phyloP scores from a whole-genome alignment of 495 filamentous ascomycete species.

The Mycothermus thermophilus region DNA sequence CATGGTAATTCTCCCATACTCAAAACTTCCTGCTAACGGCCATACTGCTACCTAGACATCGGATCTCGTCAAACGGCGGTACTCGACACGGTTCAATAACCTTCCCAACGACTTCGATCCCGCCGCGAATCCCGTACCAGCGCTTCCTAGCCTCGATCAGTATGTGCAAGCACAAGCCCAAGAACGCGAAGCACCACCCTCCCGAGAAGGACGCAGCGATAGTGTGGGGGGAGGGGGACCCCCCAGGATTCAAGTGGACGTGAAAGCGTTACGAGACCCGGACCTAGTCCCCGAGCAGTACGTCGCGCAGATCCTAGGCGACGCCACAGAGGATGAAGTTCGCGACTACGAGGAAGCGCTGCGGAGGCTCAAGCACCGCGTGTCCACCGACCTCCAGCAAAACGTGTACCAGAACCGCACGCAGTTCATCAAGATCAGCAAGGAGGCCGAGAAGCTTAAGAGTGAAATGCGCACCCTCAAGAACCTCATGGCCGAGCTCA shows the following conservation, averaged over 20 bases:
- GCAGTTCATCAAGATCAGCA: conserved; percentile 97
- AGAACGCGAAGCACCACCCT: conserved; percentile 31
- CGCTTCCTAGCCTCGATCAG: conserved; percentile 39
- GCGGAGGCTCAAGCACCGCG: conserved; percentile 64
- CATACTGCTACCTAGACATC: conserved; percentile 43
- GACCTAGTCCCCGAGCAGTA: conserved; percentile 65
- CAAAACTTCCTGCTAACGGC: no score
- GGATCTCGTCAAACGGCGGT: conserved; percentile 86
- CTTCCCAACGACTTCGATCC: conserved; percentile 53
- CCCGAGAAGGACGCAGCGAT: conserved; percentile 30
- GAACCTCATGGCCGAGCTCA: conserved; percentile 78
- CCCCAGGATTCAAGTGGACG: conserved; percentile 42
- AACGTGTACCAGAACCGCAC: conserved; percentile 97
- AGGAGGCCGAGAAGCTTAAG: conserved; percentile 96
- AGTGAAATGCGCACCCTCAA: conserved; percentile 85
- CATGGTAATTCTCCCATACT: no score
- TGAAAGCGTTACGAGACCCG: conserved; percentile 66
- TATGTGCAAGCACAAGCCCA: conserved; percentile 39
- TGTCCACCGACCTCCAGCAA: conserved; percentile 80
- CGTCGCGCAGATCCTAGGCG: conserved; percentile 64
- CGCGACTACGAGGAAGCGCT: conserved; percentile 64
- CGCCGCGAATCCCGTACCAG: conserved; percentile 51
- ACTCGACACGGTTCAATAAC: conserved; percentile 80
- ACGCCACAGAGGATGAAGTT: conserved; percentile 91
- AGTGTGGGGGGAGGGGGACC: conserved; percentile 13